These are phyloP conservation scores for Petunia hybrid DNA, from an alignment of 305 asterid species.

Conservation along the genomic window DNA sequence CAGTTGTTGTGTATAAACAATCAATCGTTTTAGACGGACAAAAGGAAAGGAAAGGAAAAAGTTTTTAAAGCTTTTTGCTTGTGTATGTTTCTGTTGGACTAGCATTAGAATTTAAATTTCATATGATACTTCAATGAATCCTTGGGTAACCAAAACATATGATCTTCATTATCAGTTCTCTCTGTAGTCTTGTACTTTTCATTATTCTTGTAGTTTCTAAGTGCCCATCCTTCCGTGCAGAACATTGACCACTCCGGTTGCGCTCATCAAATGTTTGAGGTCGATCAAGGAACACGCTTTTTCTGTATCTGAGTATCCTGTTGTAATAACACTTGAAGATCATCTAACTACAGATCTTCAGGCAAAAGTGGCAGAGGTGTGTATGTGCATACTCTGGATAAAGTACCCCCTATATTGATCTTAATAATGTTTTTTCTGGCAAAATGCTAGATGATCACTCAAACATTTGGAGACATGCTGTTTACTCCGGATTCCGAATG, in stretches of 20 bases:
- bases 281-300: conserved; percentile 84
- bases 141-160: neutral
- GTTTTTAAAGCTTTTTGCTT: neutral
- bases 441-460: conserved; percentile 70
- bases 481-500: conserved; percentile 56
- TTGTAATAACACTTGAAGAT: conserved; percentile 85
- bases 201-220: conserved; percentile 26
- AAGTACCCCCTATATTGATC: neutral
- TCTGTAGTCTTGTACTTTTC: neutral
- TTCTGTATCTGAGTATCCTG: conserved; percentile 73
- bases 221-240: conserved; percentile 40
- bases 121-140: neutral
- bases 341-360: conserved; percentile 79
- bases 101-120: conserved; percentile 27
- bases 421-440: conserved; percentile 34
- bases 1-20: neutral
- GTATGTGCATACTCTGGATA: conserved; percentile 36
- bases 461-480: conserved; percentile 84
- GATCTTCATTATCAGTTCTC: neutral
- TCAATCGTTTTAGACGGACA: neutral
- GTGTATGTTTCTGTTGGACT: neutral
- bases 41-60: neutral
- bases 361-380: conserved; percentile 81
- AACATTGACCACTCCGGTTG: conserved; percentile 84
- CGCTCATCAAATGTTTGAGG: conserved; percentile 74